These are phyloP conservation scores for Viridothelium virens DNA, from an alignment of 495 filamentous ascomycete genomes.

Conservation along the genomic window DNA sequence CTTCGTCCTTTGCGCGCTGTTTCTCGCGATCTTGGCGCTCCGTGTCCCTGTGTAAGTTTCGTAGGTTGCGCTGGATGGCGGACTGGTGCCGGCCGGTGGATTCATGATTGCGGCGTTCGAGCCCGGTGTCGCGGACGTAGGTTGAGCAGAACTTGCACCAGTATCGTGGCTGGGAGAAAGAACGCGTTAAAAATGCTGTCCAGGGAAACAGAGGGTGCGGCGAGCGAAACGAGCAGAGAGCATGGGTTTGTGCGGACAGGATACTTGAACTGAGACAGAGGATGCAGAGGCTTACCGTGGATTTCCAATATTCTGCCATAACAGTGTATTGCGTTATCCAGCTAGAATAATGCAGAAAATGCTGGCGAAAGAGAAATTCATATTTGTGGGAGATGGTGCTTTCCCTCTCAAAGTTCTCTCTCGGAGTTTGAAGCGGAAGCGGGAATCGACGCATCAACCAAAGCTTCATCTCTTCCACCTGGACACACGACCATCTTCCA, in stretches of 20 bases:
- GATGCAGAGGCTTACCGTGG: conserved; percentile 52
- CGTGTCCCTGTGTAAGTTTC: conserved; percentile 74
- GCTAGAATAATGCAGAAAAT: not conserved
- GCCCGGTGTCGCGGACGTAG: conserved; percentile 84
- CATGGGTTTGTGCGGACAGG: not conserved
- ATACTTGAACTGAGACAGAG: not conserved
- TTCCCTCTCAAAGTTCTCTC: not conserved
- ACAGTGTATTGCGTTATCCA: not conserved
- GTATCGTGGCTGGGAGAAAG: conserved; percentile 57
- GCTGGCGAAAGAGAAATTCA: not conserved
- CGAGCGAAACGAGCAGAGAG: no score
- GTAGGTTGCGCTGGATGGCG: conserved; percentile 79
- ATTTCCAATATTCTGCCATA: conserved; percentile 99
- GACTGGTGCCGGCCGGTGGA: conserved; percentile 80
- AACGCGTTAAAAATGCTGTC: not conserved
- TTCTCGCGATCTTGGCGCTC: conserved; percentile 70
- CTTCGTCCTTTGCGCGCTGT: conserved; percentile 73
- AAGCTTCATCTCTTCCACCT: not conserved
- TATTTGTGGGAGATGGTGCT: not conserved
- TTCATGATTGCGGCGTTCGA: conserved; percentile 87
- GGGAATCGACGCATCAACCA: not conserved
- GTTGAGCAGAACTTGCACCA: conserved; percentile 97
- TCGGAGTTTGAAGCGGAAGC: conserved; percentile 13
- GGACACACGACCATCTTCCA: not conserved
- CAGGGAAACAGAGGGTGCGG: no score